Evolutionary conservation across 202 grass and related monocot genomes (phyloP), one percentile per base, ranked within the genome.

Genomic region (Dendrocalamus latiflorus): DNA sequence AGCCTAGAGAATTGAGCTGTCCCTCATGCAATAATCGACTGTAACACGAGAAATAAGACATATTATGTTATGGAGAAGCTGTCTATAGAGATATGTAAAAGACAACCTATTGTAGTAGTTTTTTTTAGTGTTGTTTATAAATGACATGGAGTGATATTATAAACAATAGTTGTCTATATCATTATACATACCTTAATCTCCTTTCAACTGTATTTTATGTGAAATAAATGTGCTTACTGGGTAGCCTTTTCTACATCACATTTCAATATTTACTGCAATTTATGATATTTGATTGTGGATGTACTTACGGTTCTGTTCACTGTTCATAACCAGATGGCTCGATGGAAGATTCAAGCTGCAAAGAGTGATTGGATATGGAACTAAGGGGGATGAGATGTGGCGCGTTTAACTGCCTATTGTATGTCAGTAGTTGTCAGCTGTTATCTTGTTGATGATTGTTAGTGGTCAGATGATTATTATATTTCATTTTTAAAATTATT

Each of bases 301-400:
- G 8, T 38, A 26, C 25, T 80, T 74, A 80, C 3, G 42, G n/a
- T 12, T 38, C 12, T 75, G 33, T 73, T 79, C 12, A 56, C 63
- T 80, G 67, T 64, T 79, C 6, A 37, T 24, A 43, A 34, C n/a
- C 84, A 86, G 84, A 66, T 73, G 66, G 68, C 3, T 67, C 37
- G 49, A 36, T 80, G 47, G 57, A 86, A 65, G 68, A 66, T 66
- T 74, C 28, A 59, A 67, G 70, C 45, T 21, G 26, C 49, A 68
- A 58, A 38, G 9, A 38, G 6, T 70, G n/a, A 59, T 70, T 13
- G 22, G 9, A 11, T 65, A 14, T 51, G 17, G n/a, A 34, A 20
- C 36, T 17, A n/a, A 78, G n/a, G 21, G 21, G 21, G 20, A 22
- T 43, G 60, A 9, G 24, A 66, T 21, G 13, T 8, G n/a, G n/a